Evolutionary conservation across 768 basidiomycete species (phyloP).

Genomic region (Amanita subjunquillea): DNA sequence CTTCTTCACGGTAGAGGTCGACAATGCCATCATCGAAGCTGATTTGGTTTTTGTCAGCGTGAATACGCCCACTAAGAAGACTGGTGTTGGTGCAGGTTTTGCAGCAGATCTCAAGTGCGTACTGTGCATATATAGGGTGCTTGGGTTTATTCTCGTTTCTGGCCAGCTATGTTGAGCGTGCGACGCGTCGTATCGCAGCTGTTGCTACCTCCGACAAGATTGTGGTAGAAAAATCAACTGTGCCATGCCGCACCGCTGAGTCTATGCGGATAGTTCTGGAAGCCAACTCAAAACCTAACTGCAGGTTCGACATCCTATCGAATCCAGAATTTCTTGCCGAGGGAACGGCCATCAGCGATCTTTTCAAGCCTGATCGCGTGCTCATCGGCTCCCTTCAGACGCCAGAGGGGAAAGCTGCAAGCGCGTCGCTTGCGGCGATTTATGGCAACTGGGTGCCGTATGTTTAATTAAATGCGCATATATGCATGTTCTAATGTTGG

Average conservation of each 20-base stretch:
- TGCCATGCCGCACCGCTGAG: slow-evolving; percentile 96
- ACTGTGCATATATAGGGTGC: slow-evolving; percentile 9
- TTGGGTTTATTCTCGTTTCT: slow-evolving; percentile 6
- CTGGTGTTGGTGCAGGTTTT: slow-evolving; percentile 93
- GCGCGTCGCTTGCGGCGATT: slow-evolving; percentile 62
- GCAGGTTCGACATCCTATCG: slow-evolving; percentile 94
- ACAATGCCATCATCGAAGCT: slow-evolving; percentile 86
- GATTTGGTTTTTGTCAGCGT: slow-evolving; percentile 98
- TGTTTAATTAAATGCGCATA: slow-evolving; percentile 22
- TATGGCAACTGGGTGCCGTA: slow-evolving; percentile 97
- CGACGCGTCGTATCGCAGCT: slow-evolving; percentile 91
- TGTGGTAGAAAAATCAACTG: slow-evolving; percentile 98
- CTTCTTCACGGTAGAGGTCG: slow-evolving; percentile 94
- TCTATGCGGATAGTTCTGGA: slow-evolving; percentile 99
- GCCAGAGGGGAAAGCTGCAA: slow-evolving; percentile 74
- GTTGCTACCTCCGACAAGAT: slow-evolving; percentile 91
- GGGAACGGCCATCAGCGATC: slow-evolving; percentile 89
- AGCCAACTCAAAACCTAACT: slow-evolving; percentile 89
- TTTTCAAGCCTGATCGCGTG: slow-evolving; percentile 87
- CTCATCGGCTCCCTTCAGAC: slow-evolving; percentile 95
- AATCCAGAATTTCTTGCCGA: slow-evolving; percentile 99
- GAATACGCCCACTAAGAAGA: slow-evolving; percentile 98
- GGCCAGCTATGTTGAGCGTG: slow-evolving; percentile 88
- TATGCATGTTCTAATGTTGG: neutral
- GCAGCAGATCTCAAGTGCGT: slow-evolving; percentile 93